Conservation (phyloP, 176 grass and related monocot genomes). For the Bonia amplexicaulis region DNA sequence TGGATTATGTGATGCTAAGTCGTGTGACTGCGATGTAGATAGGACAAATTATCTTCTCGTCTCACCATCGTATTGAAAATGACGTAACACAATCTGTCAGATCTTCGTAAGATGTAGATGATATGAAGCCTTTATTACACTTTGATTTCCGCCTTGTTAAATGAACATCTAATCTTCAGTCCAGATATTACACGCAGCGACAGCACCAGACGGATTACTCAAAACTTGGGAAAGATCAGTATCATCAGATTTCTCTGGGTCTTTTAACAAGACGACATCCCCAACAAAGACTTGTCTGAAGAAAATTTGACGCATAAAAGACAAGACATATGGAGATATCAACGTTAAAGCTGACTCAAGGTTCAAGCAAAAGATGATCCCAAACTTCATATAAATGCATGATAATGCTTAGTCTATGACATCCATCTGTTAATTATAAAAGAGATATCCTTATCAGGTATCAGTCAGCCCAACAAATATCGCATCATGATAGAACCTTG, state of each 20-base stretch:
- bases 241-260: slow-evolving; percentile 73
- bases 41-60: too few species aligned
- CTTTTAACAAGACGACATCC: slow-evolving; percentile 79
- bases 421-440: background rate
- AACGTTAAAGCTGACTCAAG: background rate
- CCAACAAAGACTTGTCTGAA: slow-evolving; percentile 80
- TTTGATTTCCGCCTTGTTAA: background rate
- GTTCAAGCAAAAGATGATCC: background rate
- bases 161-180: background rate
- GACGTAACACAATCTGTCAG: background rate
- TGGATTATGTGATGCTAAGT: too few species aligned
- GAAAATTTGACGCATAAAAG: slow-evolving; percentile 27
- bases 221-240: background rate
- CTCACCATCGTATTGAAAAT: background rate
- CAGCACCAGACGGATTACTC: background rate
- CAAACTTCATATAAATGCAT: background rate
- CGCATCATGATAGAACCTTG: background rate
- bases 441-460: background rate
- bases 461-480: background rate
- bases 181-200: background rate
- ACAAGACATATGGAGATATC: background rate
- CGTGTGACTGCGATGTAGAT: too few species aligned
- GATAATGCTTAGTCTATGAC: background rate
- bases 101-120: too few species aligned
- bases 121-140: background rate